phyloP scores from a whole-genome alignment of 2,329 filamentous ascomycete genomes.

The Botrytis galanthina region DNA sequence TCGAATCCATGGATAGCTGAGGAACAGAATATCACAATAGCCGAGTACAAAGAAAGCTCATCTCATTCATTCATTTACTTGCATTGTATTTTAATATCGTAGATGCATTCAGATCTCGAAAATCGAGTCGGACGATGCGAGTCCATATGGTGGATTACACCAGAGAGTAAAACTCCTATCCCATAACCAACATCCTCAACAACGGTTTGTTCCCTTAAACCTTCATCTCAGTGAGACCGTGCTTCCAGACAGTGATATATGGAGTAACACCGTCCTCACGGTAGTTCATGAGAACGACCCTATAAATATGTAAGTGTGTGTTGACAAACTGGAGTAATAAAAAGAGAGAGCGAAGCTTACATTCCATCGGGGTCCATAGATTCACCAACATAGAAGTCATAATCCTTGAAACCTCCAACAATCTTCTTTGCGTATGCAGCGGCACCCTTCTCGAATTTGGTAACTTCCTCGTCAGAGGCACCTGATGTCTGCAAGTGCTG shows the following conservation, averaged over 20 bases:
- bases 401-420: slow-evolving; percentile 86
- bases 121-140: slow-evolving; percentile 2
- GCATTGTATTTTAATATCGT: slow-evolving; percentile 7
- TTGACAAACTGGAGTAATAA: neutral
- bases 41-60: neutral
- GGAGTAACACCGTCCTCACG: slow-evolving; percentile 93
- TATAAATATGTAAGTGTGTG: slow-evolving; percentile 38
- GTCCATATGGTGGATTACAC: slow-evolving; percentile 14
- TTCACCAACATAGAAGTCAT: slow-evolving; percentile 90
- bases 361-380: slow-evolving; percentile 92
- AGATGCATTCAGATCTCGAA: slow-evolving; percentile 7
- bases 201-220: slow-evolving; percentile 58
- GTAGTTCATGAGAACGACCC: slow-evolving; percentile 93
- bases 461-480: slow-evolving; percentile 64
- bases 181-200: slow-evolving; percentile 4
- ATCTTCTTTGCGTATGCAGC: slow-evolving; percentile 74
- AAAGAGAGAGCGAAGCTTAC: slow-evolving; percentile 52
- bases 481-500: slow-evolving; percentile 61
- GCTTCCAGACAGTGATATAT: slow-evolving; percentile 90
- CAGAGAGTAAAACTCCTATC: slow-evolving; percentile 1
- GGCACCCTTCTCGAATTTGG: slow-evolving; percentile 77
- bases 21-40: neutral
- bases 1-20: neutral
- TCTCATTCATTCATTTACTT: neutral
- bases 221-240: slow-evolving; percentile 86